Conservation (phyloP, 2,329 filamentous ascomycete genomes). For the Aspergillus neotritici region DNA sequence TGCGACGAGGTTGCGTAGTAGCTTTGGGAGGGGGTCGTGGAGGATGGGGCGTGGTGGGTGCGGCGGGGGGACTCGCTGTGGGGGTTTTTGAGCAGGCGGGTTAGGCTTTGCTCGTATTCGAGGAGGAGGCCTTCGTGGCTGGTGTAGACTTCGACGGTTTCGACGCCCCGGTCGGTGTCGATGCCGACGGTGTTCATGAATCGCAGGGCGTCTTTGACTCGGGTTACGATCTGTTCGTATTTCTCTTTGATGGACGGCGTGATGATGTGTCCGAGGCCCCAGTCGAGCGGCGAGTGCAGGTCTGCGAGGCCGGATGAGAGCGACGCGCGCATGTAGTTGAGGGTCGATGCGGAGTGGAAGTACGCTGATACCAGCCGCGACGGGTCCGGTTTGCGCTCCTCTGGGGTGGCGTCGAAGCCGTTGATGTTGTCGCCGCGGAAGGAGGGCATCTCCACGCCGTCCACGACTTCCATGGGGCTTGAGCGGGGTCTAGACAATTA, state of each 20-base stretch:
- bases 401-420: constrained; percentile 61
- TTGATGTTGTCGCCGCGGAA: constrained; percentile 97
- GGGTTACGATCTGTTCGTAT: constrained; percentile 77
- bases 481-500: constrained; percentile 59
- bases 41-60: constrained; percentile 56
- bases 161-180: constrained; percentile 73
- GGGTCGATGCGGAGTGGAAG: constrained; percentile 87
- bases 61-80: constrained; percentile 15
- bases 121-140: constrained; percentile 91
- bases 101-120: constrained; percentile 88
- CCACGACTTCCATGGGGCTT: constrained; percentile 73
- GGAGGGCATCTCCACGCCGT: constrained; percentile 75
- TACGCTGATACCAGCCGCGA: constrained; percentile 82
- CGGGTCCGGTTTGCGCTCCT: constrained; percentile 76
- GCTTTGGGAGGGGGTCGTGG: constrained; percentile 62
- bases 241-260: constrained; percentile 77
- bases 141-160: constrained; percentile 91
- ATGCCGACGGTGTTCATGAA: constrained; percentile 95
- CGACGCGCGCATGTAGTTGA: constrained; percentile 86
- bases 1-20: constrained; percentile 95
- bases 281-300: constrained; percentile 87
- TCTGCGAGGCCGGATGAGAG: constrained; percentile 86
- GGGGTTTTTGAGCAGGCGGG: constrained; percentile 66
- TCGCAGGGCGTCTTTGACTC: constrained; percentile 82
- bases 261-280: constrained; percentile 85